Base-by-base conservation (phyloP, 306 rosid genomes). In the Herpetospermum pedunculosum region DNA sequence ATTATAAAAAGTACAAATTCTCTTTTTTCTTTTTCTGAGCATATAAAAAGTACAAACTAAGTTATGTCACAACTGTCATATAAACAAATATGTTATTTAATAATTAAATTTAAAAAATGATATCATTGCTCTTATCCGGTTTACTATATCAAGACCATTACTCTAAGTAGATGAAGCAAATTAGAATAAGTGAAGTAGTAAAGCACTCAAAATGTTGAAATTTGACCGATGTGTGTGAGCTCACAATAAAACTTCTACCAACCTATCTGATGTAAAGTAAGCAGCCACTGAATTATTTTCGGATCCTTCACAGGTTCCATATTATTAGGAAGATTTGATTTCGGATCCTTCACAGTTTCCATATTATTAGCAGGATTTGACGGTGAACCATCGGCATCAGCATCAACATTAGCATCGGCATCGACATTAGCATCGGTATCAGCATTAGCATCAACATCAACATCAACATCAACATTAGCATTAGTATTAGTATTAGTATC, bases 241-340 rank as follows among this genome's bases (percentile, higher is more conserved):
- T n/a, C n/a, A n/a, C n/a, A n/a, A 28, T 13, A 76, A 77, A 70
- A 37, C 43, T 49, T 40, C 63, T 55, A 84, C 96, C 58, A 55
- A 95, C 99, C 99, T 82, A 91, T 95, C 82, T 95, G 99, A 89
- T 95, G 99, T 50, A 95, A 88, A 76, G 96, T 95, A 81, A 85
- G 92, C 96, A 95, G 71, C 99, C 99, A 95, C 80, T 95, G 96
- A 77, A 89, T 80, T 80, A 85, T 77, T 83, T 81, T 89, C 82
- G 87, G 86, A 81, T 91, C 96, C 49, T 68, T 83, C 78, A 88
- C 88, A 9, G 49, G 75, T 50, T 80, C 83, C 77, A 89, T 26
- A 72, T 55, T 65, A 81, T 34, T 85, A 72, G 77, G 65, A 75
- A 77, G 16, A 50, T 75, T 78, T 26, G 79, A 40, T 83, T 81